phyloP scores from a whole-genome alignment of 345 rosid genomes.

The Eucalyptus albens region DNA sequence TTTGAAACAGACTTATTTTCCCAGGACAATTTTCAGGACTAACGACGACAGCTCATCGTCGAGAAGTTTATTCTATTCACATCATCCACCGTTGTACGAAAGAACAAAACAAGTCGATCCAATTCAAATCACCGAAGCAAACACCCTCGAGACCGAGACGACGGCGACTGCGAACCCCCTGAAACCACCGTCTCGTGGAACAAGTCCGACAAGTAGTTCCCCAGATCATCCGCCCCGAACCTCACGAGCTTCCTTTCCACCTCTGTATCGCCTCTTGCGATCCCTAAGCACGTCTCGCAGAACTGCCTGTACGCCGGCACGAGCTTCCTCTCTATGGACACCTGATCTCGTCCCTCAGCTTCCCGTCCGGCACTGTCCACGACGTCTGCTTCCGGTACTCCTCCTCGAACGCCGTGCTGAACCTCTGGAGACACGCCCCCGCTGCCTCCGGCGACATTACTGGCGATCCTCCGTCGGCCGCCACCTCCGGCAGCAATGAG shows the following conservation, averaged over 20 bases:
- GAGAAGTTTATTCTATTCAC: not conserved
- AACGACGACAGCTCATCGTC: not conserved
- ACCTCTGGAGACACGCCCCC: conserved; percentile 1
- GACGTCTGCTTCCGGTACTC: conserved; percentile 13
- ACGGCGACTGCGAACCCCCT: not conserved
- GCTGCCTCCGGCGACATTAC: not conserved
- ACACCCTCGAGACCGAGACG: not conserved
- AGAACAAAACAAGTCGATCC: not conserved
- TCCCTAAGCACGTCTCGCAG: not conserved
- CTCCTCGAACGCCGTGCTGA: conserved; percentile 8
- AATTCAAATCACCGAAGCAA: not conserved
- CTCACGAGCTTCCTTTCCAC: not conserved
- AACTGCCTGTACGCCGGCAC: not conserved
- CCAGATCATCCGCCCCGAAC: conserved; percentile 12
- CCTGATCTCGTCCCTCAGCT: conserved; percentile 17
- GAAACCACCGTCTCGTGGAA: not conserved
- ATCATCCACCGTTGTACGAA: not conserved
- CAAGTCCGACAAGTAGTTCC: conserved; percentile 10
- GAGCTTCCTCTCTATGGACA: conserved; percentile 3
- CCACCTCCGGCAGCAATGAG: not conserved
- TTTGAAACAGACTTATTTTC: not conserved
- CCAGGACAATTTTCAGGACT: not conserved
- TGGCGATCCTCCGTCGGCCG: not conserved
- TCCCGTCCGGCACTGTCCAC: conserved; percentile 8
- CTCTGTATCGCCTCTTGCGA: not conserved